Percentiles rank a stretch among this genome's conserved stretches.
Evolutionary conservation across 805 yeast species (phyloP).

Genomic region (Lipomyces anomalus): DNA sequence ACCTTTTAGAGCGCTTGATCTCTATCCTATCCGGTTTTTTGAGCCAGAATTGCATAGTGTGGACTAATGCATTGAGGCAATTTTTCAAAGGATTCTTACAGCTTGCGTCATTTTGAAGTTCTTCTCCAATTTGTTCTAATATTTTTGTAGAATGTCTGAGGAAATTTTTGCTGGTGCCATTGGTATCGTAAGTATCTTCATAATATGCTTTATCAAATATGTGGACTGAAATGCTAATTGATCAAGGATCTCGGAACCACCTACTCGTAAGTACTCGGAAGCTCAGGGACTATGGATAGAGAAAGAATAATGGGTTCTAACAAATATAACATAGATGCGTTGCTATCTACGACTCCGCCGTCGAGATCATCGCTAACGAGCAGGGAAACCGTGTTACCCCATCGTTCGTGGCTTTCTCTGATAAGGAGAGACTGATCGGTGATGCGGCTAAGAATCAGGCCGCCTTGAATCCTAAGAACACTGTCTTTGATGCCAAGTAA

Average conservation of each 20-base stretch:
- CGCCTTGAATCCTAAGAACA: constrained; percentile 85
- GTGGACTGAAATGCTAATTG: neutral
- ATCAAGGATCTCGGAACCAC: constrained; percentile 28
- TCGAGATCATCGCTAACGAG: constrained; percentile 93
- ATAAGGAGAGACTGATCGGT: constrained; percentile 87
- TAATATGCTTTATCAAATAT: neutral
- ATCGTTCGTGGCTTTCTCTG: constrained; percentile 91
- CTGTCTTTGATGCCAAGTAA: constrained; percentile 67
- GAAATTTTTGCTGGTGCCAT: constrained; percentile 99
- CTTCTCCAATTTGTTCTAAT: too few relatives aligned
- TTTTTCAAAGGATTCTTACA: too few relatives aligned
- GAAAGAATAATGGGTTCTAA: too few relatives aligned
- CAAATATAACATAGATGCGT: too few relatives aligned
- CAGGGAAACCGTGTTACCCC: constrained; percentile 99
- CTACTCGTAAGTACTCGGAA: constrained; percentile 26
- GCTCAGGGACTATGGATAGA: too few relatives aligned
- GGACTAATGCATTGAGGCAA: too few relatives aligned
- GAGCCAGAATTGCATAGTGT: too few relatives aligned
- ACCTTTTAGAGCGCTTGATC: too few relatives aligned
- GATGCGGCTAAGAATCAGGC: constrained; percentile 98
- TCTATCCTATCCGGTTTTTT: too few relatives aligned
- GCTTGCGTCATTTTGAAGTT: too few relatives aligned
- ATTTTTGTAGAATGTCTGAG: constrained; percentile 43
- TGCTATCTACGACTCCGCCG: constrained; percentile 89
- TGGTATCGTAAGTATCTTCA: constrained; percentile 65